Evolutionary conservation across 176 grass and related monocot species (phyloP), one percentile per base, ranked within the genome.

Genomic region (Microstegium vimineum): DNA sequence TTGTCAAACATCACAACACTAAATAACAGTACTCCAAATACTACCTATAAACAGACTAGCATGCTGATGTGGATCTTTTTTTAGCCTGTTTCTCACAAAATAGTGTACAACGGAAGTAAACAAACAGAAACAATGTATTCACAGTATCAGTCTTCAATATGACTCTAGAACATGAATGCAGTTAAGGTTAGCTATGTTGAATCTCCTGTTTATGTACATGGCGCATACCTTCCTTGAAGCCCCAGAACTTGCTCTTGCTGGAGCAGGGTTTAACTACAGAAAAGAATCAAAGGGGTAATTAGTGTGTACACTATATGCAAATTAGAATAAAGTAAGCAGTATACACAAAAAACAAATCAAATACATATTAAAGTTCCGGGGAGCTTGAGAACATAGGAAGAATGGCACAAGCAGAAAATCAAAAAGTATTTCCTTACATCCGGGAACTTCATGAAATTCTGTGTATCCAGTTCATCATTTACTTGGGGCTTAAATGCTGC

Each of bases 401-500:
- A 51, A 51, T 20, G 46, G 46, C 46, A 51, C 46, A 54, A 16
- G 35, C 33, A 86, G 14, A 1, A 65, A 66, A 74, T 10, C 18
- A 73, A 84, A 76, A 92, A 59, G 35, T 26, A 82, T 77, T 73
- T 81, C 34, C 75, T 62, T 98, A 98, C 96, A 83, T 99, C 96
- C 34, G 95, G 93, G 71, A 99, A 99, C 86, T 94, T 93, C 81
- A 91, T 88, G 85, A 99, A 99, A 84, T 99, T 93, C 25, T 92
- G 96, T 74, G 96, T 99, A 79, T 99, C 96, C 60, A 99, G 77
- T 86, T 99, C 96, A 69, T 87, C 90, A 74, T 92, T 93, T 34
- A 99, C 93, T 91, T 95, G 86, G 60, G 96, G 96, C 76, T 93
- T 95, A 87, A 95, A 95, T 62, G 96, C 93, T 80, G 96, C 96